These are phyloP conservation scores for Carex littledalei DNA, from an alignment of 176 grass and related monocot species.

Conservation along the genomic window DNA sequence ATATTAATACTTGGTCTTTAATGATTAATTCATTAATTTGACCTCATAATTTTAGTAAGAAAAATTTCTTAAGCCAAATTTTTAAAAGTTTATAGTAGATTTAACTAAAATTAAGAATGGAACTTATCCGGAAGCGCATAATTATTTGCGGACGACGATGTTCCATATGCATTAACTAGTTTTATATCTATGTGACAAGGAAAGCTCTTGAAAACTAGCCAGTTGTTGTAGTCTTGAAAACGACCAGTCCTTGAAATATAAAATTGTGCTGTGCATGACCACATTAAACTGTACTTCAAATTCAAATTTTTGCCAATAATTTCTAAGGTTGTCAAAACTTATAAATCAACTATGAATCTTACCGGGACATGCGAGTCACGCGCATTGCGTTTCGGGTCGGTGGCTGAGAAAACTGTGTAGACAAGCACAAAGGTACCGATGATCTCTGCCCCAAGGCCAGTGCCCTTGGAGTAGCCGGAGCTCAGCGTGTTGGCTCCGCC, in stretches of 20 bases:
- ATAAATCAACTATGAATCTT: constrained; percentile 6
- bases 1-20: background rate
- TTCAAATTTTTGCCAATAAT: background rate
- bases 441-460: constrained; percentile 90
- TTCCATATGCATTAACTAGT: background rate
- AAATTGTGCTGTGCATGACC: background rate
- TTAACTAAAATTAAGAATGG: background rate
- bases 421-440: constrained; percentile 95
- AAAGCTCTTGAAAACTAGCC: background rate
- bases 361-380: constrained; percentile 97
- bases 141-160: background rate
- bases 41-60: background rate
- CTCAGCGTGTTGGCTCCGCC: constrained; percentile 76
- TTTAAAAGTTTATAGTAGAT: background rate
- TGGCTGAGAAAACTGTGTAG: constrained; percentile 99
- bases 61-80: background rate
- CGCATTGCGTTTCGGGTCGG: constrained; percentile 95
- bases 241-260: background rate
- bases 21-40: background rate
- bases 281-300: background rate
- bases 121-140: background rate
- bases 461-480: constrained; percentile 67
- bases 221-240: background rate
- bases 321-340: background rate
- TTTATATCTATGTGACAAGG: background rate